Conservation (phyloP, 129 eudicot species). For the Glebionis coronaria region DNA sequence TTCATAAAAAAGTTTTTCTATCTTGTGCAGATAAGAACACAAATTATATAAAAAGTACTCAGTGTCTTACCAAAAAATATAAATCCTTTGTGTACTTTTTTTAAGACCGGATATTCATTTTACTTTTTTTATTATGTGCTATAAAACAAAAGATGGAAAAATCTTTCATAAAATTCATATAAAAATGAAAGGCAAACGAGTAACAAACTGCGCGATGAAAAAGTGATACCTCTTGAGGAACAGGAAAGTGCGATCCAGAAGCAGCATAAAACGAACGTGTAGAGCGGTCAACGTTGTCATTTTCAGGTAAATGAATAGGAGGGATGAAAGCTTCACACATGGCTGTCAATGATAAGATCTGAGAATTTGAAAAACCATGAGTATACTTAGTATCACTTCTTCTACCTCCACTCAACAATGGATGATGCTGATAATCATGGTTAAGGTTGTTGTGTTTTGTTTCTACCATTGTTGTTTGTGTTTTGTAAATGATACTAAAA, state of each 20-base stretch:
- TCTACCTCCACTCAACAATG: constrained; percentile 50
- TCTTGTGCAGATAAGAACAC: too few relatives aligned
- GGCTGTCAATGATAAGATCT: constrained; percentile 63
- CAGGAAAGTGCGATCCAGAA: constrained; percentile 47
- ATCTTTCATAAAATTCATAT: too few relatives aligned
- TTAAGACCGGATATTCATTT: too few relatives aligned
- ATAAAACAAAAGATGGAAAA: too few relatives aligned
- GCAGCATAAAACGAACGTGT: constrained; percentile 28
- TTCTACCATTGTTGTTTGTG: constrained; percentile 20
- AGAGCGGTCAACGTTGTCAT: constrained; percentile 8
- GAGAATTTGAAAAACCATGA: constrained; percentile 76
- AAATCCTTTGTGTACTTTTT: too few relatives aligned
- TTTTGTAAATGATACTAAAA: too few relatives aligned
- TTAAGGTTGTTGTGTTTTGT: background rate
- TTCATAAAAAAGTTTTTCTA: too few relatives aligned
- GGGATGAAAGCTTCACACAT: constrained; percentile 70
- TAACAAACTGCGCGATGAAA: too few relatives aligned
- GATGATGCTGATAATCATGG: constrained; percentile 31
- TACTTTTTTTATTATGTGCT: too few relatives aligned
- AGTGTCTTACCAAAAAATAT: too few relatives aligned
- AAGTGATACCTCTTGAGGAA: constrained; percentile 57
- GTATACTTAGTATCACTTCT: constrained; percentile 32
- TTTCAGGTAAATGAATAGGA: constrained; percentile 32
- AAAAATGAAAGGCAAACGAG: too few relatives aligned
- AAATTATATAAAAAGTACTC: too few relatives aligned